Percentiles rank a stretch among this genome's conserved stretches.
Evolutionary conservation across 768 basidiomycete genomes (phyloP).

Genomic region (Ephemerocybe angulata): DNA sequence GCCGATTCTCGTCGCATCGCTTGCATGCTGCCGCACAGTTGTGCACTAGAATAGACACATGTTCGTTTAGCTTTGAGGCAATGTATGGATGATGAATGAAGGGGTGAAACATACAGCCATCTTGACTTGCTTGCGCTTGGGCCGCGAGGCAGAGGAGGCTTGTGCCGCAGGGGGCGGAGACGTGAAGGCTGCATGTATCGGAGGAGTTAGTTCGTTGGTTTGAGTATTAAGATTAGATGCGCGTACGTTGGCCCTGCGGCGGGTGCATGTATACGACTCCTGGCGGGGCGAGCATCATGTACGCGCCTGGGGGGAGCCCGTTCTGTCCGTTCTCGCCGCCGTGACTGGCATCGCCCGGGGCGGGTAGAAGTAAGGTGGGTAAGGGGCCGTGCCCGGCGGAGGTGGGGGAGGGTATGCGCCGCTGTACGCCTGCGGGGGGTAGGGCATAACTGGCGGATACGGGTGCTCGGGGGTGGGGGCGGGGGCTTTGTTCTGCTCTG

Average conservation of each 20-base stretch:
- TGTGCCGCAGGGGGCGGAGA: conserved; percentile 19
- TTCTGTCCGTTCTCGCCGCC: conserved; percentile 30
- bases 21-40: conserved; percentile 88
- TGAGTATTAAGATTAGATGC: not conserved
- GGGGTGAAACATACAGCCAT: conserved; percentile 53
- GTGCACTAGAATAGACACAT: conserved; percentile 48
- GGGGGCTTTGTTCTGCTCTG: conserved; percentile 31
- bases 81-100: conserved; percentile 1
- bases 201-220: too few species aligned
- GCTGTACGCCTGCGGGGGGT: conserved; percentile 32
- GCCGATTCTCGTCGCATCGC: conserved; percentile 83
- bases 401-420: conserved; percentile 23
- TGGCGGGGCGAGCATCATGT: conserved; percentile 40
- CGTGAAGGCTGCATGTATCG: conserved; percentile 19
- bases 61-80: not conserved
- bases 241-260: conserved; percentile 36
- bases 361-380: conserved; percentile 42
- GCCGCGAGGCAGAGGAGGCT: conserved; percentile 17
- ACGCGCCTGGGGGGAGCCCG: conserved; percentile 32
- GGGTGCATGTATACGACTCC: conserved; percentile 45
- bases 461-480: conserved; percentile 29
- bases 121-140: conserved; percentile 86
- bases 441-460: conserved; percentile 31
- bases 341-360: conserved; percentile 35
- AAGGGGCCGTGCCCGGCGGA: conserved; percentile 31